A percentile compares a stretch with the other conserved stretches of the same genome.
These are phyloP conservation scores for Wallacemonas sp. DNA, from an alignment of 208 protist species.

Conservation along the genomic window DNA sequence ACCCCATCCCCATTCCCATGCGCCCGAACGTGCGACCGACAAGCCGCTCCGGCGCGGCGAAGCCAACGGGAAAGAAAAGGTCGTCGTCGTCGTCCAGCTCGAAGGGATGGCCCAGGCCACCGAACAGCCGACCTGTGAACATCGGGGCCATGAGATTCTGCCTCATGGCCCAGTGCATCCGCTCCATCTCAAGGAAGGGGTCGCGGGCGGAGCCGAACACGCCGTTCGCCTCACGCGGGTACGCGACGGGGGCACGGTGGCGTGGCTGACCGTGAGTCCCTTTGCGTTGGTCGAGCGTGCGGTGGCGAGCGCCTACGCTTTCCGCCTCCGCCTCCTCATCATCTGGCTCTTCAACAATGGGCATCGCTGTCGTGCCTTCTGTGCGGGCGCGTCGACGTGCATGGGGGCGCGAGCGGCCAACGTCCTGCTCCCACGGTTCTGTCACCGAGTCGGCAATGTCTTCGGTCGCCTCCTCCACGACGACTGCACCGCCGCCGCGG, in stretches of 20 bases:
- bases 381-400: slow-evolving; percentile 18
- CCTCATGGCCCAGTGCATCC: slow-evolving; percentile 17
- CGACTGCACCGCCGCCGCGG: neutral
- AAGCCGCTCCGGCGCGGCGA: neutral
- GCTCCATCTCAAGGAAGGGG: slow-evolving; percentile 25
- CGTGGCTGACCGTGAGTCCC: neutral
- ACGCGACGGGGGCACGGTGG: neutral
- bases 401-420: neutral
- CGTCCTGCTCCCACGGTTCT: neutral
- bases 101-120: neutral
- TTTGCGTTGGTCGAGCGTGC: neutral
- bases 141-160: slow-evolving; percentile 13
- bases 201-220: slow-evolving; percentile 13
- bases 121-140: slow-evolving; percentile 16
- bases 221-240: neutral
- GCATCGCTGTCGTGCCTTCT: slow-evolving; percentile 4
- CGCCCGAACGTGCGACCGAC: neutral
- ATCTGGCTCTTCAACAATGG: slow-evolving; percentile 48
- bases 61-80: neutral
- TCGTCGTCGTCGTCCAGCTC: neutral
- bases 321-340: slow-evolving; percentile 12
- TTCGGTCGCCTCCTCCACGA: neutral
- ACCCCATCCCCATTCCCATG: neutral
- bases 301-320: neutral
- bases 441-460: neutral